These are phyloP conservation scores for Pseudozyma flocculosa DNA, from an alignment of 1,284 basidiomycete genomes.

Conservation along the genomic window DNA sequence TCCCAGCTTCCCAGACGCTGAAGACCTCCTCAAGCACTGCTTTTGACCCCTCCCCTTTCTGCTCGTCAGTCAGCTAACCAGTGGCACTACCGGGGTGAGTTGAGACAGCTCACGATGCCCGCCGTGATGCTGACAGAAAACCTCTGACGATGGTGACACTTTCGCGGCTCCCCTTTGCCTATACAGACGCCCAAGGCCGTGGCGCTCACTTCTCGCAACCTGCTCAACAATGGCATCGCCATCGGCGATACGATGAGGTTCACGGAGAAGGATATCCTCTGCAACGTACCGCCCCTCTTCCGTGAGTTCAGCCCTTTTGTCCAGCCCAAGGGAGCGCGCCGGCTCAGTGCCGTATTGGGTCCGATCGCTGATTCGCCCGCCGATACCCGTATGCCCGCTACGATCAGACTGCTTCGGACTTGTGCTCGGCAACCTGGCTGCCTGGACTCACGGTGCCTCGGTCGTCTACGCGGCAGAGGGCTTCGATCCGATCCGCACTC, in stretches of 20 bases:
- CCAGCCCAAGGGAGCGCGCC: too few species aligned
- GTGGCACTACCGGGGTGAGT: constrained; percentile 2
- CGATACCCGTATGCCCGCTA: too few species aligned
- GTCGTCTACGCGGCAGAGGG: constrained; percentile 73
- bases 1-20: neutral
- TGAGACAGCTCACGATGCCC: too few species aligned
- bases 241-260: constrained; percentile 70
- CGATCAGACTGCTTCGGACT: constrained; percentile 73
- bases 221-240: constrained; percentile 74
- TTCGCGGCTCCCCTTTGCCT: neutral
- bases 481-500: constrained; percentile 69
- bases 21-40: too few species aligned
- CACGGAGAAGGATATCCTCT: constrained; percentile 26
- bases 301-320: constrained; percentile 9
- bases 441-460: constrained; percentile 72
- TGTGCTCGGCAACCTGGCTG: constrained; percentile 76
- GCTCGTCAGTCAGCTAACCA: constrained; percentile 1
- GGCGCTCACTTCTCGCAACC: constrained; percentile 63
- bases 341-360: too few species aligned
- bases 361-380: too few species aligned
- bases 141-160: neutral
- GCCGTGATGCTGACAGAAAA: too few species aligned
- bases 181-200: constrained; percentile 38
- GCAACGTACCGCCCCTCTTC: constrained; percentile 45
- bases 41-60: too few species aligned